Base-by-base conservation (phyloP, 768 basidiomycete genomes). In the Suillus plorans region DNA sequence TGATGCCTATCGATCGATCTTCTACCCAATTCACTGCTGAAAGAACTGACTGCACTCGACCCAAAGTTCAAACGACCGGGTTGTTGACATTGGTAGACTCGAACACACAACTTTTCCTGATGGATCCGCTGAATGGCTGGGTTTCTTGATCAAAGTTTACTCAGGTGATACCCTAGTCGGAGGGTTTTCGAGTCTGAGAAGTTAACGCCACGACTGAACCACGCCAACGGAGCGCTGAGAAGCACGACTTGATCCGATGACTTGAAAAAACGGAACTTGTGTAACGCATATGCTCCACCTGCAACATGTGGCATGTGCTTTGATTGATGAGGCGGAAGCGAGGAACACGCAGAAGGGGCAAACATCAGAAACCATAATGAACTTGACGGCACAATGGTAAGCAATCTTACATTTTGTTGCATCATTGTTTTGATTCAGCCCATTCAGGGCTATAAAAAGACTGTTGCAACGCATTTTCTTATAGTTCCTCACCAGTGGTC, bases 261-360 rank as follows among this genome's bases (percentile, higher is more conserved):
- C 28, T 53, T 53, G 10, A 31, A 9, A 47, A 53, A 34, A 12
- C 53, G 53, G 53, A 55, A 55, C 31, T 55, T 55, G 53, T 55
- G 10, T 20, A 55, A 55, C 53, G 53, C 12, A 5, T 31, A 34
- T 55, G 53, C 10, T 55, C 31, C 53, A 14, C 52, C 16, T 53
- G 28, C 28, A 28, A 9, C 28, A 50, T 49, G 49, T 49, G 49
- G 49, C 28, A 34, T 55, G 53, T 55, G 10, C 28, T 31, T 20
- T 53, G 52, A 53, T 53, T 20, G 18, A 55, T 55, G 18, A 55
- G 53, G 9, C 53, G 53, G 53, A 55, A n/a, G 53, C 53, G 53
- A 34, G 31, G 18, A 34, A 34, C 53, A 55, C 10, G 53, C 31
- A 55, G 12, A 55, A 55, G 31, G 31, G 18, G 31, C 52, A 31